Conservation (phyloP, 345 rosid species). For the Arabidopsis suecica region DNA sequence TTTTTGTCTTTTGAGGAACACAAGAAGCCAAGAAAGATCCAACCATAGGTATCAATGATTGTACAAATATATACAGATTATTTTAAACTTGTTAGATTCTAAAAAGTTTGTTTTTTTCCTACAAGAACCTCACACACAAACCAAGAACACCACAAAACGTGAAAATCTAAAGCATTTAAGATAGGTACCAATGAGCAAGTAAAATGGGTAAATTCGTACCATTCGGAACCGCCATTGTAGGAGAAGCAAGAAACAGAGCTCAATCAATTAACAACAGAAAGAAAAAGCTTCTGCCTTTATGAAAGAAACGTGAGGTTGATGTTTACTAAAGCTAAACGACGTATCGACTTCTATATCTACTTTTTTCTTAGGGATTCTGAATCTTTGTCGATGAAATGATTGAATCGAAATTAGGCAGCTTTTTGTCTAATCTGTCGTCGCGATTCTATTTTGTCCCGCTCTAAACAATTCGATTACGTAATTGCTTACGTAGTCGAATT, state of each 20-base stretch:
- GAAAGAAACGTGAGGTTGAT: neutral
- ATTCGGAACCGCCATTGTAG: conserved; percentile 38
- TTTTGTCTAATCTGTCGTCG: neutral
- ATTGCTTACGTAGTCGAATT: conserved; percentile 20
- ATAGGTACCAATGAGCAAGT: neutral
- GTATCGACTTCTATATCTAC: neutral
- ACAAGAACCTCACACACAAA: conserved; percentile 26
- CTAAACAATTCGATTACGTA: neutral
- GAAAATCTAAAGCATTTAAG: neutral
- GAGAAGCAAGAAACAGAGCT: conserved; percentile 27
- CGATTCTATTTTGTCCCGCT: neutral
- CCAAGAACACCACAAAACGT: conserved; percentile 23
- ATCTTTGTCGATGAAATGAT: neutral
- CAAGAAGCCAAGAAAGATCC: conserved; percentile 28
- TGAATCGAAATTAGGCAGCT: neutral
- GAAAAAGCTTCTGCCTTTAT: neutral
- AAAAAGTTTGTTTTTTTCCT: neutral
- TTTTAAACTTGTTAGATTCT: neutral
- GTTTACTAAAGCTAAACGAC: neutral
- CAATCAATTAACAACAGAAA: neutral
- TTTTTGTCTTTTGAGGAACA: conserved; percentile 14
- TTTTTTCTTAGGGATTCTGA: neutral
- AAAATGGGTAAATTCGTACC: conserved; percentile 17
- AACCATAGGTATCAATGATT: conserved; percentile 18
- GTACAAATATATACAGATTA: neutral